Evolutionary conservation across 2,329 filamentous ascomycete genomes (phyloP).

Genomic region (Colletotrichum limetticola): DNA sequence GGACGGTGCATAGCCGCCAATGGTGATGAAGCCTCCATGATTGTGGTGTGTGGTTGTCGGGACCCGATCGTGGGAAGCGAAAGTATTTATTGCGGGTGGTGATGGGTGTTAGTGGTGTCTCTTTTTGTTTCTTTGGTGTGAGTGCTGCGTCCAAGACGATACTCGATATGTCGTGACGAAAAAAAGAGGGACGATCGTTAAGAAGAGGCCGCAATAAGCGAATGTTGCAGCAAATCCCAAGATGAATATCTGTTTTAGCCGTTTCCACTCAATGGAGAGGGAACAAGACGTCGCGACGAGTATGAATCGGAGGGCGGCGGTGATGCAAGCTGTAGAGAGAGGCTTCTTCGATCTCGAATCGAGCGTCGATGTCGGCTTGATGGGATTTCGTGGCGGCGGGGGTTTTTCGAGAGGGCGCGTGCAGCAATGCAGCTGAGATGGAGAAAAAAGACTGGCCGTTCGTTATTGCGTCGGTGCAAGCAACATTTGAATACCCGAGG

Average conservation of each 20-base stretch:
- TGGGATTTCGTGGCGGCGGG: background rate
- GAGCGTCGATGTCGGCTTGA: slow-evolving; percentile 6
- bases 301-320: background rate
- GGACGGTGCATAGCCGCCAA: slow-evolving; percentile 89
- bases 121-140: background rate
- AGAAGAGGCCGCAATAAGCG: slow-evolving; percentile 41
- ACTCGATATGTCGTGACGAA: slow-evolving; percentile 42
- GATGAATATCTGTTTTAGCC: slow-evolving; percentile 20
- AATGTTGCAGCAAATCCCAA: slow-evolving; percentile 45
- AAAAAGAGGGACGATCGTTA: slow-evolving; percentile 34
- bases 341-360: slow-evolving; percentile 10
- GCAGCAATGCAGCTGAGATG: background rate
- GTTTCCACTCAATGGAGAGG: slow-evolving; percentile 30
- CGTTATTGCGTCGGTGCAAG: slow-evolving; percentile 32
- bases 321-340: background rate
- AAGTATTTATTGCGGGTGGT: slow-evolving; percentile 6
- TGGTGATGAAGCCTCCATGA: slow-evolving; percentile 92
- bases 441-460: slow-evolving; percentile 16
- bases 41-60: slow-evolving; percentile 36
- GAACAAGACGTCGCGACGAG: slow-evolving; percentile 9
- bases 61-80: slow-evolving; percentile 6
- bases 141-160: slow-evolving; percentile 37
- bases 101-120: slow-evolving; percentile 7
- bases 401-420: background rate
- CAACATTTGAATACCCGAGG: slow-evolving; percentile 15